Evolutionary conservation across 164 flowering plant genomes (phyloP), one percentile per base, ranked within the genome.

Genomic region (Amborella trichopoda): DNA sequence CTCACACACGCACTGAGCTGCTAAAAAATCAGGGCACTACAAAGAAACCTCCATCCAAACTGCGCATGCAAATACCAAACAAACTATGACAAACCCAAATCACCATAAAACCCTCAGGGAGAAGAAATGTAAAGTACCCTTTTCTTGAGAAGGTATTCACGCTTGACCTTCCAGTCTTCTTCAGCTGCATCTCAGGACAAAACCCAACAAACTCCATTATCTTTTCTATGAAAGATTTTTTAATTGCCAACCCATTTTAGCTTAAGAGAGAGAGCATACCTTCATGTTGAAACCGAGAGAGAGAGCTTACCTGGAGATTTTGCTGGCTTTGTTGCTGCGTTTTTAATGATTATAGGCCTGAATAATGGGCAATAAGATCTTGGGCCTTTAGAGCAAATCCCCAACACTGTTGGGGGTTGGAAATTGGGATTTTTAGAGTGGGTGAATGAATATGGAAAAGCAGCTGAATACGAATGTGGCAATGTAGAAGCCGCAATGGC

Each of bases 131-230:
- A 21, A 24, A 13, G 25, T 68, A 89, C 91, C 84, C 71, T 80
- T 69, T 86, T 91, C 74, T 81, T 60, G 3, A 76, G 76, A 37
- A 91, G 73, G 52, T 61, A 9, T 42, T 72, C 87, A 21, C 98
- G 64, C 62, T 87, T 91, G 20, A 32, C 63, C 65, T 75, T 83
- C 98, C 98, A 91, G 1, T 91, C 98, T 66, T 80, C 87, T 67
- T 91, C 98, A 66, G 93, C 98, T 86, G 54, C 53, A 49, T 51
- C 60, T 8, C 36, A 9, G 32, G 8, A 46, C 9, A 17, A 34
- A n/a, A 23, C 30, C 6, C 34, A 33, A 12, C 18, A 11, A 4
- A 14, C 34, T 36, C n/a, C 20, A 25, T 16, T 12, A 12, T 11
- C 19, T 18, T 8, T 5, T 23, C 14, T 24, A 45, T 5, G 5